Base-by-base conservation (phyloP, 345 rosid genomes). In the Moricandia arvensis region DNA sequence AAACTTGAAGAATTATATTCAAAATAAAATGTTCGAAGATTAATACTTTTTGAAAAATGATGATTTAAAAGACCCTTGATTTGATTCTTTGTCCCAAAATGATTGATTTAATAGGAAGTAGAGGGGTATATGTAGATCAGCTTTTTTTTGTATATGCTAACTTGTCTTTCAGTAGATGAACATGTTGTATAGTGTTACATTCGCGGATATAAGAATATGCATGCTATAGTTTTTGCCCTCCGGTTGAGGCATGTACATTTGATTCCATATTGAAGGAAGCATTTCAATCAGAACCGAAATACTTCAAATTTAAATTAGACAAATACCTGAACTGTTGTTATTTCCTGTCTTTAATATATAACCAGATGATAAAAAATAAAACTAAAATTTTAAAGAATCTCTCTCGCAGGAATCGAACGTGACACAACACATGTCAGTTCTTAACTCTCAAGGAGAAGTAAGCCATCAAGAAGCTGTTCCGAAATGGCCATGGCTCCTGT, bases 401-500 rank as follows among this genome's bases (percentile, higher is more conserved):
- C 11, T 57, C 8, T 35, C 47, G 30, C 66, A 78, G 77, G 77
- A 59, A 8, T 66, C 69, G 31, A 72, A 72, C 59, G 63, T 49
- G 49, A 66, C 77, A 78, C 69, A 59, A 16, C 77, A 59, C 45
- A 77, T 21, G 30, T 41, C 29, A 41, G 18, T 35, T 64, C 31
- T 30, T 3, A 54, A 21, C 8, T 15, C 72, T 5, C 51, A 71
- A 26, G 27, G 13, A 69, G 62, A 70, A 65, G 43, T 55, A 47
- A 68, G 55, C 51, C 33, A 68, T 8, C 13, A 9, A 74, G 77
- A 66, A 78, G 45, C 68, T 34, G 1, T 92, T 69, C 88, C 98
- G 0, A 82, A 67, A 62, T 90, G 98, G 98, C 94, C 98, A 12
- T 95, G 98, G 99, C 85, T 88, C 31, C 80, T 95, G 13, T 95